Evolutionary conservation across 805 yeast genomes (phyloP).

Genomic region (Saturnispora sanitii): DNA sequence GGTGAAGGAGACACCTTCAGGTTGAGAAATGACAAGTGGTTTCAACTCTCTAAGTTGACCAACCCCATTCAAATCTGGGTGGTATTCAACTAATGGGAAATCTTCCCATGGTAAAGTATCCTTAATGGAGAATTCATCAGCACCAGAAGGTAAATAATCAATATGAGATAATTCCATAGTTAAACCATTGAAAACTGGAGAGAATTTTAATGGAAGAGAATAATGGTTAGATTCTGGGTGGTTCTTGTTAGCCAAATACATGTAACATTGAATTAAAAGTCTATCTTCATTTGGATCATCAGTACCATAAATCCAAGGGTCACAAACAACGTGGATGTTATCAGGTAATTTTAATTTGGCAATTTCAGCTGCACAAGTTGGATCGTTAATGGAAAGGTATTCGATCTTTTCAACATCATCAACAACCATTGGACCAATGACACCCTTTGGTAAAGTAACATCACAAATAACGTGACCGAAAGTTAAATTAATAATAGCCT

Average conservation of each 20-base stretch:
- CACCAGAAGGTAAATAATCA: constrained; percentile 69
- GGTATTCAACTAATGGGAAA: constrained; percentile 58
- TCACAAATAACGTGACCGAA: constrained; percentile 52
- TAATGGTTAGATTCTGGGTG: constrained; percentile 70
- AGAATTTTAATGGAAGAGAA: constrained; percentile 61
- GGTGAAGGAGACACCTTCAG: constrained; percentile 70
- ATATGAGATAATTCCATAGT: constrained; percentile 56
- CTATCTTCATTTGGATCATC: constrained; percentile 50
- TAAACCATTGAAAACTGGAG: constrained; percentile 61
- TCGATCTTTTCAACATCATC: constrained; percentile 53
- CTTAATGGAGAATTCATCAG: constrained; percentile 43
- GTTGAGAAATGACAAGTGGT: constrained; percentile 62
- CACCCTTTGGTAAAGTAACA: constrained; percentile 47
- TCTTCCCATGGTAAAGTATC: constrained; percentile 54
- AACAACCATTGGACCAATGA: constrained; percentile 62
- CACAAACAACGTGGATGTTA: constrained; percentile 44
- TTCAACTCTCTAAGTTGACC: constrained; percentile 43
- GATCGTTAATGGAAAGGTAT: constrained; percentile 40
- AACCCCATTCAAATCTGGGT: constrained; percentile 58
- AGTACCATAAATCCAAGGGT: constrained; percentile 85
- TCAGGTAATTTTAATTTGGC: constrained; percentile 57
- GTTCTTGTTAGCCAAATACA: constrained; percentile 58
- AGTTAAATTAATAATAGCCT: constrained; percentile 61
- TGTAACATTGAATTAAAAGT: constrained; percentile 62
- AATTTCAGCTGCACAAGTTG: constrained; percentile 51